Evolutionary conservation across 805 yeast species (phyloP), one percentile per base, ranked within the genome.

Genomic region (Candida mattraensis): DNA sequence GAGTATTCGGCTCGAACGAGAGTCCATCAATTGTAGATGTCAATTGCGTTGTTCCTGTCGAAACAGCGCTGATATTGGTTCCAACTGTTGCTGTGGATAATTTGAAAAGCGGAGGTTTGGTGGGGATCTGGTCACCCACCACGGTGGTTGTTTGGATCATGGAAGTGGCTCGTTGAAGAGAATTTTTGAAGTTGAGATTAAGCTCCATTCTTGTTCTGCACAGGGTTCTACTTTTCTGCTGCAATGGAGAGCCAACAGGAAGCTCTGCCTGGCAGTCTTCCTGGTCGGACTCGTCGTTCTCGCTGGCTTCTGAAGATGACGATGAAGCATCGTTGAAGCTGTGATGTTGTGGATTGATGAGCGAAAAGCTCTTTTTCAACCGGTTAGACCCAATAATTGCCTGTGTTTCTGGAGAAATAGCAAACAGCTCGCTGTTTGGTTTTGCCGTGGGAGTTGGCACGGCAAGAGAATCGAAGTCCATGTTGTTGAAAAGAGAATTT

Each of bases 201-300:
- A 50, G 28, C 13, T 41, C 52, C 7, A 47, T 20, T 30, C 52
- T 39, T 17, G 39, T 34, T 13, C 48, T 30, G 18, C 39, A 24
- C 11, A 34, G 47, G 9, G 38, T 33, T 17, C 56, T 42, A n/a
- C 36, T 33, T 23, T 53, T 47, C 44, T 47, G 58, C 34, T 64
- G 73, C 31, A 66, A 41, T n/a, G 69, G 71, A 3, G 71, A 62
- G 1, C 69, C 68, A 18, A 57, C 45, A 32, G 60, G 64, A 32
- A 31, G 25, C 3, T 37, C 34, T 24, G 42, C 32, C 14, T 35
- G 32, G 15, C 24, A 42, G 10, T 39, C 47, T 7, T 44, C 49
- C 4, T 24, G 33, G 19, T 43, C 49, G 18, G 45, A 38, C 8
- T 46, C 49, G 10, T 42, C 50, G 34, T 45, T 42, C 6, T 42